phyloP scores from a whole-genome alignment of 2,329 filamentous ascomycete species.

The Acarospora socialis region DNA sequence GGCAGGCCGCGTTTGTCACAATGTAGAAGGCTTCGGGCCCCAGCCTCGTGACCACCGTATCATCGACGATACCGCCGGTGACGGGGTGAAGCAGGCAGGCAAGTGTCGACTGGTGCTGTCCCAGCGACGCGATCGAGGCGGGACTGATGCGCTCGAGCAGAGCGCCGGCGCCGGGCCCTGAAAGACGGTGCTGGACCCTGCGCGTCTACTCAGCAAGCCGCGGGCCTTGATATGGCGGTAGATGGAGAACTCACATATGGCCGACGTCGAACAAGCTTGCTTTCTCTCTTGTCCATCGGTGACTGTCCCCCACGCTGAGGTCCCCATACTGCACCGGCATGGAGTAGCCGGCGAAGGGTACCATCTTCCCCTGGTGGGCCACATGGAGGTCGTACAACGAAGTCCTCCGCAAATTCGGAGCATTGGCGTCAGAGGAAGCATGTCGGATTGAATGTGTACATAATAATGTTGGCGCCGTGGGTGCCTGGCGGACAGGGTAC shows the following conservation, averaged over 20 bases:
- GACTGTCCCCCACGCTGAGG: conserved; percentile 66
- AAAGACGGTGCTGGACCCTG: conserved; percentile 68
- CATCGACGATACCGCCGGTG: conserved; percentile 86
- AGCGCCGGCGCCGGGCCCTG: conserved; percentile 61
- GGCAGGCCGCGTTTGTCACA: conserved; percentile 86
- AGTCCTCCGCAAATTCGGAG: too few relatives aligned
- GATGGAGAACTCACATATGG: conserved; percentile 59
- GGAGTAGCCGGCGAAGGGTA: conserved; percentile 82
- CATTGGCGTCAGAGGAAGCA: too few relatives aligned
- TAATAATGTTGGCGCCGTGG: too few relatives aligned
- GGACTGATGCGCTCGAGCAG: conserved; percentile 82
- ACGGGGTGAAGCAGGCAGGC: conserved; percentile 67
- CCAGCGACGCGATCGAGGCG: conserved; percentile 50
- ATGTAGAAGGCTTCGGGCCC: conserved; percentile 67
- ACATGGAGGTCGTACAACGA: conserved; percentile 68
- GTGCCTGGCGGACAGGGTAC: too few relatives aligned
- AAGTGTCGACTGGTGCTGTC: conserved; percentile 58
- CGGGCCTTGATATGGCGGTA: neutral
- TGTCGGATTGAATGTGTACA: too few relatives aligned
- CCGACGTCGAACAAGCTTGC: conserved; percentile 90
- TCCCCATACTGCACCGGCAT: conserved; percentile 87
- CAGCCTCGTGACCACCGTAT: conserved; percentile 80
- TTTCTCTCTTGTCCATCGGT: conserved; percentile 76
- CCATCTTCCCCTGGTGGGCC: conserved; percentile 75
- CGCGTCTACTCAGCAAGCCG: neutral